Conservation (phyloP, 1,139 yeast genomes). For the Arxiozyma bovina region DNA sequence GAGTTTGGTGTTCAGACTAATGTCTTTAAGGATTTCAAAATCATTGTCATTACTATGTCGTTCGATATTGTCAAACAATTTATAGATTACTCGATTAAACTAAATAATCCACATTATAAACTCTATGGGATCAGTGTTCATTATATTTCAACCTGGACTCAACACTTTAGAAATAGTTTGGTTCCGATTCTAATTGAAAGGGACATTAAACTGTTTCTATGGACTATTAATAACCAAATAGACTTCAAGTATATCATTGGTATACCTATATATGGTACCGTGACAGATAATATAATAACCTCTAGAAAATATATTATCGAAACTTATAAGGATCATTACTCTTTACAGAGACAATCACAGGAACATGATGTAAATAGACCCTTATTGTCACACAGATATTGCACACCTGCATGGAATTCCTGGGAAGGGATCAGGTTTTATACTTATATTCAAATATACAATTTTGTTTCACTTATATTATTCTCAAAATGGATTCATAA, state of each 20-base stretch:
- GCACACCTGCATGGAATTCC: constrained; percentile 16
- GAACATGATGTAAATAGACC: neutral
- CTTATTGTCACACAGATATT: constrained; percentile 9
- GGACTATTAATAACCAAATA: constrained; percentile 63
- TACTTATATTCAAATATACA: constrained; percentile 16
- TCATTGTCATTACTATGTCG: constrained; percentile 46
- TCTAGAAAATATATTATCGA: constrained; percentile 14
- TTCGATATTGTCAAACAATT: constrained; percentile 32
- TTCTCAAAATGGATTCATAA: constrained; percentile 23
- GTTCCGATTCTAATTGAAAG: constrained; percentile 34
- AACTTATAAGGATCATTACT: constrained; percentile 1
- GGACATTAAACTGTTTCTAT: constrained; percentile 52
- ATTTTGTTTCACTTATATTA: constrained; percentile 15
- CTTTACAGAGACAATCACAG: neutral
- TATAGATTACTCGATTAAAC: constrained; percentile 28
- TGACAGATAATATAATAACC: constrained; percentile 48
- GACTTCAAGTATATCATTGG: constrained; percentile 36
- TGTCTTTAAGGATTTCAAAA: constrained; percentile 37
- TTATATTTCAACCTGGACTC: constrained; percentile 35
- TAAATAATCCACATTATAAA: constrained; percentile 33
- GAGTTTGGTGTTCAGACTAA: constrained; percentile 40
- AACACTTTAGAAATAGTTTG: constrained; percentile 34
- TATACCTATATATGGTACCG: constrained; percentile 50
- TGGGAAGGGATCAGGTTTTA: constrained; percentile 25
- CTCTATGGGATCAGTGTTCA: constrained; percentile 40